These are phyloP conservation scores for Rutstroemia sydowiana DNA, from an alignment of 2,329 filamentous ascomycete genomes.

Conservation along the genomic window DNA sequence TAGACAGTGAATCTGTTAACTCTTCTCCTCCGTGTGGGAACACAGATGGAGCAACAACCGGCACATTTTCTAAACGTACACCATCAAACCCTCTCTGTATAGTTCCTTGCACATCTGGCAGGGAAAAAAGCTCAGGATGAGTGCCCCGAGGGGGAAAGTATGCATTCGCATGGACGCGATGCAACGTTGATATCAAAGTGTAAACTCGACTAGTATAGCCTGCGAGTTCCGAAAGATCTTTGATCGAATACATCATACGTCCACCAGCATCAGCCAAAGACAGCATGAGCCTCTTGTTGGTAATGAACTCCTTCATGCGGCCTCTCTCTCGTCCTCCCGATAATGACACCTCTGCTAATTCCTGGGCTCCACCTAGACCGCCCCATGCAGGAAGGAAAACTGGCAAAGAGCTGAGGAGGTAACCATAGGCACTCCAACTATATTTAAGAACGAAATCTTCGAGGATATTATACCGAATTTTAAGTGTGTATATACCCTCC, in stretches of 20 bases:
- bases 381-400: constrained; percentile 94
- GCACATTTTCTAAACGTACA: constrained; percentile 86
- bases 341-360: constrained; percentile 47
- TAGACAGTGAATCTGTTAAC: constrained; percentile 77
- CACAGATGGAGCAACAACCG: constrained; percentile 79
- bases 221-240: constrained; percentile 90
- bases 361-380: constrained; percentile 66
- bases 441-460: constrained; percentile 98
- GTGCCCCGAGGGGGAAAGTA: constrained; percentile 65
- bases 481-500: constrained; percentile 96
- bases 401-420: constrained; percentile 84
- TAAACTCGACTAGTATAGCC: constrained; percentile 96
- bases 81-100: constrained; percentile 93
- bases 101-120: constrained; percentile 88
- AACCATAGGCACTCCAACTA: constrained; percentile 96
- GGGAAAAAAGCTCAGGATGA: constrained; percentile 74
- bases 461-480: constrained; percentile 97
- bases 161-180: constrained; percentile 84
- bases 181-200: constrained; percentile 87
- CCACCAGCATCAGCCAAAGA: constrained; percentile 93
- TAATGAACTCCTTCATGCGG: constrained; percentile 98
- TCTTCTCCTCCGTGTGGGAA: constrained; percentile 90
- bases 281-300: constrained; percentile 96
- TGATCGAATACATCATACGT: constrained; percentile 99
- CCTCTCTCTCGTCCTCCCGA: constrained; percentile 62